Percentiles rank a stretch among this genome's conserved stretches.
These are phyloP conservation scores for Aspergillus hortae DNA, from an alignment of 2,329 filamentous ascomycete species.

Conservation along the genomic window DNA sequence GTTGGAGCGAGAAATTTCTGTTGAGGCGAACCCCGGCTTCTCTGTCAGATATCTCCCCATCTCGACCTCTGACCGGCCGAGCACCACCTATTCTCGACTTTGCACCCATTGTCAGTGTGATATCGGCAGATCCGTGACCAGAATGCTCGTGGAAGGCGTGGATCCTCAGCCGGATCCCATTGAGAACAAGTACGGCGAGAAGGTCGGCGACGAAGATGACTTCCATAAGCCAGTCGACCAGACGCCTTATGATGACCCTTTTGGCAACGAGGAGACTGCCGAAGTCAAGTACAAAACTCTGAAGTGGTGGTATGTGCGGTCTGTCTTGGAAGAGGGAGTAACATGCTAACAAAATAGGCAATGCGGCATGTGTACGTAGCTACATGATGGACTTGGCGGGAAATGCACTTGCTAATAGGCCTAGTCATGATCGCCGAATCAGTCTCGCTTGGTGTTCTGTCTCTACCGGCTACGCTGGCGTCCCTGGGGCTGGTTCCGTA, in stretches of 20 bases:
- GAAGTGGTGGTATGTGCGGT: constrained; percentile 32
- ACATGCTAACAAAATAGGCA: constrained; percentile 24
- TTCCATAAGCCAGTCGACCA: constrained; percentile 9
- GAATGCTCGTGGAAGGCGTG: constrained; percentile 9
- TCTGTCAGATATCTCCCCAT: too few species aligned
- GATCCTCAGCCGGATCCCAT: constrained; percentile 7
- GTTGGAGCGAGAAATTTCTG: constrained; percentile 3
- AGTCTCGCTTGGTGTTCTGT: constrained; percentile 55
- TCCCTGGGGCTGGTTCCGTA: constrained; percentile 50
- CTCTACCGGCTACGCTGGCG: constrained; percentile 50
- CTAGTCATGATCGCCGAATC: constrained; percentile 55
- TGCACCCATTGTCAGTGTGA: neutral
- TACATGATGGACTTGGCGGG: neutral
- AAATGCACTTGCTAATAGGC: neutral
- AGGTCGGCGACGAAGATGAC: constrained; percentile 10
- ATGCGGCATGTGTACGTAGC: constrained; percentile 32
- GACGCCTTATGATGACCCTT: constrained; percentile 22
- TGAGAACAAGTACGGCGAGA: constrained; percentile 11
- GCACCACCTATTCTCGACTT: neutral
- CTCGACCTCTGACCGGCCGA: neutral
- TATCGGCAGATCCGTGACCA: neutral
- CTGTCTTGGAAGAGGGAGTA: constrained; percentile 21
- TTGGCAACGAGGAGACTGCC: constrained; percentile 29
- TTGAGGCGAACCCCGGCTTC: neutral
- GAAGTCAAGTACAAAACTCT: constrained; percentile 49